Conservation (phyloP, 2,329 filamentous ascomycete species). For the Fusarium begoniae region DNA sequence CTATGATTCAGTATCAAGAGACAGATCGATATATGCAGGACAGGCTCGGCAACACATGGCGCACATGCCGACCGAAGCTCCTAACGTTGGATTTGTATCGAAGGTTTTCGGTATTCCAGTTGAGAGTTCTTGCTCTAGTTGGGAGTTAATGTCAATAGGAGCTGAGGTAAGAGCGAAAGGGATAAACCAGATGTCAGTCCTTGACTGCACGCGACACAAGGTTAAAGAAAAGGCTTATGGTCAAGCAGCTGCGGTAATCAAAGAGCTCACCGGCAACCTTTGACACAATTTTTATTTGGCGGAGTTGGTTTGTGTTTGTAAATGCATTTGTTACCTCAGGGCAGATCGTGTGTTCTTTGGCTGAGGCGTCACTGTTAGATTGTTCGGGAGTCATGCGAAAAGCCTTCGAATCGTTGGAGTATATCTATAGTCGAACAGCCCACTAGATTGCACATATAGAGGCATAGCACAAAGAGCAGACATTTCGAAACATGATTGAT, state of each 20-base stretch:
- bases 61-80: not conserved
- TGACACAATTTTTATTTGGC: not conserved
- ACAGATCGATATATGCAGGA: not conserved
- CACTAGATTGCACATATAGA: not conserved
- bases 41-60: not conserved
- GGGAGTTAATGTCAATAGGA: not conserved
- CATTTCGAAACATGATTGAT: constrained; percentile 2
- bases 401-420: not conserved
- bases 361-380: not conserved
- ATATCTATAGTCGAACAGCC: not conserved
- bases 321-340: not conserved
- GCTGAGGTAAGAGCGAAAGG: not conserved
- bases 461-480: not conserved
- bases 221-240: not conserved
- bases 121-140: not conserved
- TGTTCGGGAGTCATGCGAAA: not conserved
- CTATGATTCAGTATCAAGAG: not conserved
- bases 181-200: not conserved
- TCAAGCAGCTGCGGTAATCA: not conserved
- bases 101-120: not conserved
- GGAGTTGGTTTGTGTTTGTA: not conserved
- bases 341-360: not conserved
- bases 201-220: not conserved
- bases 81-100: not conserved
- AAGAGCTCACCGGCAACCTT: not conserved